Percentiles rank a stretch among this genome's conserved stretches.
Conservation (phyloP, 257 asterid species). For the Osmanthus fragrans region DNA sequence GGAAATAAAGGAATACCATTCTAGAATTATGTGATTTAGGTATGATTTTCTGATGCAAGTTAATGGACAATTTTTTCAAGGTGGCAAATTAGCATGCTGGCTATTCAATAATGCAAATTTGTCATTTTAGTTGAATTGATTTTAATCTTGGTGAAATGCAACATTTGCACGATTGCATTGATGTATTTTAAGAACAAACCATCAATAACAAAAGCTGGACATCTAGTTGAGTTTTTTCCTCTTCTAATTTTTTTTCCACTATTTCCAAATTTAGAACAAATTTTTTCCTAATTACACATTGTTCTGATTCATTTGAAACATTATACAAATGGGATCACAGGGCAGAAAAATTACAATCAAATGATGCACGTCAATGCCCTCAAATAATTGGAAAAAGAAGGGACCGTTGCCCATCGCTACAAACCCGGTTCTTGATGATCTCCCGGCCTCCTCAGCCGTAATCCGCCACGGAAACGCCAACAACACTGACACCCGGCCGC, state of each 20-base stretch:
- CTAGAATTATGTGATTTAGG: too few relatives aligned
- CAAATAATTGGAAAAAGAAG: background rate
- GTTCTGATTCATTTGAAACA: background rate
- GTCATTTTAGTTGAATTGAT: too few relatives aligned
- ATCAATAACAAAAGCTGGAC: background rate
- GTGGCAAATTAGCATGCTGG: too few relatives aligned
- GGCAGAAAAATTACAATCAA: background rate
- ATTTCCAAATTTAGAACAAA: background rate
- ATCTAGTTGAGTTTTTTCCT: too few relatives aligned
- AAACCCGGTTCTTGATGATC: too few relatives aligned
- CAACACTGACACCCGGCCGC: slow-evolving; percentile 41
- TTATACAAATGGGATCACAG: background rate
- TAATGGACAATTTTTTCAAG: too few relatives aligned
- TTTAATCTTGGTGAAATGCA: too few relatives aligned
- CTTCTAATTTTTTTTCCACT: background rate
- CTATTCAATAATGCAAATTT: too few relatives aligned
- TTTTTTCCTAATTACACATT: background rate
- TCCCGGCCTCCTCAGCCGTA: slow-evolving; percentile 18
- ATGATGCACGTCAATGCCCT: background rate
- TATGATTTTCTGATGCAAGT: too few relatives aligned
- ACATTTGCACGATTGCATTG: background rate
- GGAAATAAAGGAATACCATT: background rate
- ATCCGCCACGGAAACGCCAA: background rate
- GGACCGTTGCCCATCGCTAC: too few relatives aligned
- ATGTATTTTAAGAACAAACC: background rate